A percentile compares a stretch with the other conserved stretches of the same genome.
Conservation (phyloP, 768 basidiomycete species). For the Zangia roseola region DNA sequence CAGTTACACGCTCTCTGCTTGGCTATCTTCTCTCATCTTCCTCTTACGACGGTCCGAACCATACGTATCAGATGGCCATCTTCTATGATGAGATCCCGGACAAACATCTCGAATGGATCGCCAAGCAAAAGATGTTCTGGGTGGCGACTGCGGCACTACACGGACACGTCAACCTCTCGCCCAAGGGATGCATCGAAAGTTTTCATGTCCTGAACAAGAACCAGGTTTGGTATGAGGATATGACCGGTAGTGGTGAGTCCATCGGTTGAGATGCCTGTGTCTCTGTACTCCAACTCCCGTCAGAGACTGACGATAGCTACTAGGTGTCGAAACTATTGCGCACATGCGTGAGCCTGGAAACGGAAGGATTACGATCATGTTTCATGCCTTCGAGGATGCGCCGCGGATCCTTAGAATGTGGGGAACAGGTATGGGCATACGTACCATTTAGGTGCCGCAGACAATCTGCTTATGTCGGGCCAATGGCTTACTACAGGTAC, state of each 20-base stretch:
- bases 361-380: conserved; percentile 58
- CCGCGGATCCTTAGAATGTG: conserved; percentile 60
- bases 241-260: conserved; percentile 64
- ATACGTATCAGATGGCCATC: conserved; percentile 46
- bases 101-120: conserved; percentile 54
- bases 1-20: too few species aligned
- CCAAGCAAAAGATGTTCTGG: conserved; percentile 67
- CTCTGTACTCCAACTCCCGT: background rate
- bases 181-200: conserved; percentile 58
- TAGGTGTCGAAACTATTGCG: conserved; percentile 57
- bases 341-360: conserved; percentile 59
- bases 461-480: background rate
- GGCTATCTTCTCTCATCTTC: too few species aligned
- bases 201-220: conserved; percentile 58
- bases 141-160: conserved; percentile 67
- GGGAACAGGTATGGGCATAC: conserved; percentile 45
- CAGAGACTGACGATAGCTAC: background rate
- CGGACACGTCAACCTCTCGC: conserved; percentile 67
- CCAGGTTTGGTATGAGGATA: conserved; percentile 72
- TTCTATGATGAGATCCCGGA: conserved; percentile 57
- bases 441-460: background rate
- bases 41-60: background rate
- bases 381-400: conserved; percentile 59
- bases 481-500: conserved; percentile 38
- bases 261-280: background rate